Percentiles rank a stretch among this genome's conserved stretches.
Conservation (phyloP, 345 rosid species). For the Arabis alpina region DNA sequence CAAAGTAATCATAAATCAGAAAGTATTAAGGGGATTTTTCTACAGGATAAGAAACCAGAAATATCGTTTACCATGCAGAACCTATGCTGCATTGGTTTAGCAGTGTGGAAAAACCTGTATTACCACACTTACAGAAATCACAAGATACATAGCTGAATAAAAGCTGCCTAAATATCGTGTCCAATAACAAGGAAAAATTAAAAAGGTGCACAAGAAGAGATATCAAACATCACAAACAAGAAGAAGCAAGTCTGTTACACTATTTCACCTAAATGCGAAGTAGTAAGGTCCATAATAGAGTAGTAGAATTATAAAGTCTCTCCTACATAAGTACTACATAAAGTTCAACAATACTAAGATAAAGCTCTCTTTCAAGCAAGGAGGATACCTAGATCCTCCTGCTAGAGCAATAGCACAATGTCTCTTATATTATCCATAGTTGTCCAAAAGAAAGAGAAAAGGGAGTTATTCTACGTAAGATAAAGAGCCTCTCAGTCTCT, state of each 20-base stretch:
- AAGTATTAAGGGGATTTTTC: slow-evolving; percentile 11
- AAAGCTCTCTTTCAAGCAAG: slow-evolving; percentile 61
- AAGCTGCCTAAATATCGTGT: slow-evolving; percentile 21
- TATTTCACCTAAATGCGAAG: slow-evolving; percentile 35
- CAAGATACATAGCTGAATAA: slow-evolving; percentile 30
- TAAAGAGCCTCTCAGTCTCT: slow-evolving; percentile 40
- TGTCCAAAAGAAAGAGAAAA: slow-evolving; percentile 47
- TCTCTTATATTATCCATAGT: slow-evolving; percentile 49
- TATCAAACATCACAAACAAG: slow-evolving; percentile 35
- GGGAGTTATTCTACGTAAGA: slow-evolving; percentile 43
- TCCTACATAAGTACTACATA: slow-evolving; percentile 45
- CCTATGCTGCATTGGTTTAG: slow-evolving; percentile 31
- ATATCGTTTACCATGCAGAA: slow-evolving; percentile 24
- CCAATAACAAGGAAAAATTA: slow-evolving; percentile 19
- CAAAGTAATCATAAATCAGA: slow-evolving; percentile 1
- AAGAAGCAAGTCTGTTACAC: slow-evolving; percentile 30
- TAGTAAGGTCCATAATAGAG: slow-evolving; percentile 34
- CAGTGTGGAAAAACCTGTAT: slow-evolving; percentile 24
- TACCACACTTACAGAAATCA: slow-evolving; percentile 39
- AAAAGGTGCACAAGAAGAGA: slow-evolving; percentile 21
- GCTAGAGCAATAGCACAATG: slow-evolving; percentile 51
- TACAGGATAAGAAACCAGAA: slow-evolving; percentile 33
- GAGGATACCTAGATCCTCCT: slow-evolving; percentile 51
- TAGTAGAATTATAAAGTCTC: slow-evolving; percentile 40
- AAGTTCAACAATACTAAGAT: slow-evolving; percentile 49